These are phyloP conservation scores for Talaromyces amestolkiae DNA, from an alignment of 2,329 filamentous ascomycete genomes.

Conservation along the genomic window DNA sequence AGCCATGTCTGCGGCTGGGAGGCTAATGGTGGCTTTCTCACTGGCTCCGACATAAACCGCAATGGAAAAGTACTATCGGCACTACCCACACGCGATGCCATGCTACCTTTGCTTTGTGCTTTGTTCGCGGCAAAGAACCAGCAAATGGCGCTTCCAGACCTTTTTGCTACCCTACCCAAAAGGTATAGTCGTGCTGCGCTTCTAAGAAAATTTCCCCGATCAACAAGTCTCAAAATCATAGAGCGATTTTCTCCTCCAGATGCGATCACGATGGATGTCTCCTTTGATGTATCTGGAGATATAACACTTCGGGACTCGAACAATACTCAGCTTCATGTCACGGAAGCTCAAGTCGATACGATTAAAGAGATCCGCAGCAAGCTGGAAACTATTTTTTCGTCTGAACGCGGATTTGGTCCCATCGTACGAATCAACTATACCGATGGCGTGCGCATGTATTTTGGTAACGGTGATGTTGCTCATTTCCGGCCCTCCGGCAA, in stretches of 20 bases:
- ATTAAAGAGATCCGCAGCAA: slow-evolving; percentile 26
- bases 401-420: slow-evolving; percentile 26
- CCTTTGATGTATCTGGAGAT: slow-evolving; percentile 15
- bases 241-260: slow-evolving; percentile 29
- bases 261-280: slow-evolving; percentile 17
- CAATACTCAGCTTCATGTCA: not conserved
- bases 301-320: not conserved
- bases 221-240: slow-evolving; percentile 32
- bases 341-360: not conserved
- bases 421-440: slow-evolving; percentile 32
- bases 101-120: slow-evolving; percentile 32
- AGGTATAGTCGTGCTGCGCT: slow-evolving; percentile 33
- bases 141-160: slow-evolving; percentile 26
- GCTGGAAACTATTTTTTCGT: slow-evolving; percentile 30
- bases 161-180: slow-evolving; percentile 30
- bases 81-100: slow-evolving; percentile 33
- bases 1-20: slow-evolving; percentile 34
- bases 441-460: slow-evolving; percentile 33
- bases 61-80: slow-evolving; percentile 30
- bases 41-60: slow-evolving; percentile 30
- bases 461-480: slow-evolving; percentile 33
- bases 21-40: slow-evolving; percentile 36
- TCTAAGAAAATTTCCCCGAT: slow-evolving; percentile 33
- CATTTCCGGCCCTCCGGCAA: slow-evolving; percentile 36
- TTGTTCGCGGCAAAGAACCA: slow-evolving; percentile 30